Evolutionary conservation across 2,329 filamentous ascomycete genomes (phyloP), one percentile per base, ranked within the genome.

Genomic region (Cercospora beticola): DNA sequence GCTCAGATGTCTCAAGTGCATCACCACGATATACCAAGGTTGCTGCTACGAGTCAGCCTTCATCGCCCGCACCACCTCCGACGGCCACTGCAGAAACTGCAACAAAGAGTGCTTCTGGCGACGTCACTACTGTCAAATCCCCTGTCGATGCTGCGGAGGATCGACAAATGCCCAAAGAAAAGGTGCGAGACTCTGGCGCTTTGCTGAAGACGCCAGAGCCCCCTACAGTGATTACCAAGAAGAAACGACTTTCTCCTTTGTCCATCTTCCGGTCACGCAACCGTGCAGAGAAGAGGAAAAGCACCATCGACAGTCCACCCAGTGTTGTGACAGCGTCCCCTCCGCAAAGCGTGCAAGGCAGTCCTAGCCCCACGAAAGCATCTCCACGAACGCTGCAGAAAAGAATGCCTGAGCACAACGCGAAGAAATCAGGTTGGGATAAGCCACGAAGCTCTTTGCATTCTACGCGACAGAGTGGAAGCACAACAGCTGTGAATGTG

Each of bases 381-480:
- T 52, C 21, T 6, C 46, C 46, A 14, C 18, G 72, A 59, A 78
- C 77, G 64, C 68, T 79, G 31, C 76, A 77, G 43, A 79, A 79
- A 59, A 66, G 73, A 1, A 75, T 75, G 68, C 76, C 76, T 26
- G 67, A 57, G 73, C 77, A 64, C 36, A 65, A 71, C 18, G 61
- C 74, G 64, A 66, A 69, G n/a, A 72, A 69, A 40, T 70, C 70
- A 28, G 70, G 64, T 21, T 63, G 33, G 28, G 61, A 59, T 3
- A 70, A 62, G 40, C 54, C 65, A n/a, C 63, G 67, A 14, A 52
- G 59, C 43, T 66, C 70, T 58, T 30, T 70, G 43, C 61, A 72
- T 21, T 16, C 62, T 26, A 30, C 52, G 21, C 60, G 57, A 7
- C 28, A 30, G 12, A 63, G 33, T 30, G 43, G 30, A 9, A 46